Evolutionary conservation across 306 rosid genomes (phyloP).

Genomic region (Cucurbita maxima): DNA sequence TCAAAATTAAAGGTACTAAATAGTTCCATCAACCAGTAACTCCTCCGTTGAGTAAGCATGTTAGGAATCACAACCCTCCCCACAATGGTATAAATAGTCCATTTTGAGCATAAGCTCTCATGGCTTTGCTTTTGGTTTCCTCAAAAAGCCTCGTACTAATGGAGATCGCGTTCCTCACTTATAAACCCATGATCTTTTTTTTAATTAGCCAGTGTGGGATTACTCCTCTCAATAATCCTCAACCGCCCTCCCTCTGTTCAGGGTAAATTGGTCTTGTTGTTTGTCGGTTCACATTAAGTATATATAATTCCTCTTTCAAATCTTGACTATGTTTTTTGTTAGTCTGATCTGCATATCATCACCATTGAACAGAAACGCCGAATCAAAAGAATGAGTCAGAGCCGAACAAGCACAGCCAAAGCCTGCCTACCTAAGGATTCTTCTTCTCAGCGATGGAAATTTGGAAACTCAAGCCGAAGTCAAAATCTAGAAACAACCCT

Average conservation of each 20-base stretch:
- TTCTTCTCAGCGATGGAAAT: constrained; percentile 13
- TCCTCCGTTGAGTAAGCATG: not conserved
- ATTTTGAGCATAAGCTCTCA: too few species aligned
- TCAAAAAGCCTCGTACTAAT: too few species aligned
- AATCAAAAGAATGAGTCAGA: too few species aligned
- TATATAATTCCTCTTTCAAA: not conserved
- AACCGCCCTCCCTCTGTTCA: not conserved
- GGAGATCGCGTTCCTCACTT: too few species aligned
- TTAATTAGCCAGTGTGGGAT: too few species aligned
- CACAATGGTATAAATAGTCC: too few species aligned
- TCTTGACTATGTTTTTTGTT: not conserved
- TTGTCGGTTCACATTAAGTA: not conserved
- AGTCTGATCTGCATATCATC: not conserved
- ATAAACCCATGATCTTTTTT: too few species aligned
- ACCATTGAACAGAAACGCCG: constrained; percentile 13
- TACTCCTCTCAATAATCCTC: too few species aligned
- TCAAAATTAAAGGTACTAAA: constrained; percentile 31
- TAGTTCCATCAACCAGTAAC: not conserved
- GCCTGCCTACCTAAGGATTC: not conserved
- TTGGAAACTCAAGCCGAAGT: constrained; percentile 12
- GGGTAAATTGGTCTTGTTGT: not conserved
- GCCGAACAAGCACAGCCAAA: too few species aligned
- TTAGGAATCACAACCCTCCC: too few species aligned
- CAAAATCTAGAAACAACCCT: constrained; percentile 16
- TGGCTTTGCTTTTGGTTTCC: too few species aligned